These are phyloP conservation scores for Acer negundo DNA, from an alignment of 345 rosid genomes.

Conservation along the genomic window DNA sequence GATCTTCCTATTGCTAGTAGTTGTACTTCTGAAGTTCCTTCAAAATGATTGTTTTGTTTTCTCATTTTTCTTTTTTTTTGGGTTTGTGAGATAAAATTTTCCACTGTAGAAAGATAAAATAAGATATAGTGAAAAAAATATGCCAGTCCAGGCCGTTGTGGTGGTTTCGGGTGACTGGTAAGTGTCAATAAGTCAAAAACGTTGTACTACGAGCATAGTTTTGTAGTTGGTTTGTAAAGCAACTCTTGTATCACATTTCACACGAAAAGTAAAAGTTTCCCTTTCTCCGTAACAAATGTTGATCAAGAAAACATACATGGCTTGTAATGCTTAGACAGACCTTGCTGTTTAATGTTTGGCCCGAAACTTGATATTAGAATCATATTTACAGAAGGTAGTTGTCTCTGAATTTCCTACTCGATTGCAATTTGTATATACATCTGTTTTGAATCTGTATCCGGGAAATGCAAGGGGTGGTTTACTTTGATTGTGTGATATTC, in stretches of 20 bases:
- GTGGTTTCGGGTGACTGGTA: slow-evolving; percentile 78
- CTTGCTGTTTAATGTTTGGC: not conserved
- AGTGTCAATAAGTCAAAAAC: slow-evolving; percentile 34
- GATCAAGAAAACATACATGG: not conserved
- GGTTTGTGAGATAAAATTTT: slow-evolving; percentile 30
- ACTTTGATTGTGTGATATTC: not conserved
- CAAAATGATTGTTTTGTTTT: slow-evolving; percentile 33
- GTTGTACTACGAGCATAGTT: slow-evolving; percentile 20
- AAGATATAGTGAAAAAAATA: slow-evolving; percentile 37
- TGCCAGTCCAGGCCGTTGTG: slow-evolving; percentile 81
- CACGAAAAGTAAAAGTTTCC: slow-evolving; percentile 18
- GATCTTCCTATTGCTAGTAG: slow-evolving; percentile 56
- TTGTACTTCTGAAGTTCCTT: slow-evolving; percentile 55
- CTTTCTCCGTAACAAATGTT: not conserved
- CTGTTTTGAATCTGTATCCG: not conserved
- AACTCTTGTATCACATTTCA: slow-evolving; percentile 28
- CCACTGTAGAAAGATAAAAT: slow-evolving; percentile 27
- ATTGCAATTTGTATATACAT: not conserved
- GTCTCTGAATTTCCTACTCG: no score
- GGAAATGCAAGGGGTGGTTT: not conserved
- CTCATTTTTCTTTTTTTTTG: not conserved
- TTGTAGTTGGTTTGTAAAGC: slow-evolving; percentile 42
- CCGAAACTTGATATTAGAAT: not conserved
- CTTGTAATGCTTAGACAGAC: not conserved
- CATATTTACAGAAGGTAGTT: not conserved